Evolutionary conservation across 139 green algal species (phyloP), one percentile per base, ranked within the genome.

Genomic region (Picochlorum costavermella): DNA sequence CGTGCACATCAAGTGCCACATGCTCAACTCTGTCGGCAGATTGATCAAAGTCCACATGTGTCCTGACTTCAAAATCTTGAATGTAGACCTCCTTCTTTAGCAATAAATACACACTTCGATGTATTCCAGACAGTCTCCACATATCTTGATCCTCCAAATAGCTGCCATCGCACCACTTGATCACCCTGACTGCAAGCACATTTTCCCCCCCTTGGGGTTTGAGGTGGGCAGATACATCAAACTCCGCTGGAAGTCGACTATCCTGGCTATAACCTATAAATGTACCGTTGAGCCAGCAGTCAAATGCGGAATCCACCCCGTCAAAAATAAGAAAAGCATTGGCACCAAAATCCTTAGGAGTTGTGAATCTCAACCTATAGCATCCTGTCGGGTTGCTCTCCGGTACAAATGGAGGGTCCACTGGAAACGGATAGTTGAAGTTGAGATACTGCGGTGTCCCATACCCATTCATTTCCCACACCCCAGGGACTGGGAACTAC

Each of bases 141-240:
- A 96, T 92, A 74, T 99, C 94, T 46, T 92, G 83, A 69, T 98
- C 94, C 44, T 99, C 94, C 14, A 99, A 70, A 75, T 98, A 98
- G 31, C 81, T 95, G 4, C 88, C 94, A 67, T 98, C 94, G 56
- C 82, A 90, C 85, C 87, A 98, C 14, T 90, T 81, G 71, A 95
- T 75, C 2, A 95, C 89, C 81, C 92, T 62, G 6, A 51, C 14
- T 2, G 82, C 81, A 40, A 96, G 68, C 13, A 81, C 44, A 61
- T 94, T 95, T 25, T 20, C 61, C 5, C 51, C 67, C 1, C 64
- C 26, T 29, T 46, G 31, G 50, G 94, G 63, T 23, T 78, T 12
- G 5, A 59, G 12, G 23, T 11, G 14, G 4, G 59, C 14, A 2
- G 83, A 90, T 13, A 96, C 73, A 3, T 98, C 90, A 77, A 96